Base-by-base conservation (phyloP, 1,284 basidiomycete genomes). In the Xerocomus cyaneibrunnescens region DNA sequence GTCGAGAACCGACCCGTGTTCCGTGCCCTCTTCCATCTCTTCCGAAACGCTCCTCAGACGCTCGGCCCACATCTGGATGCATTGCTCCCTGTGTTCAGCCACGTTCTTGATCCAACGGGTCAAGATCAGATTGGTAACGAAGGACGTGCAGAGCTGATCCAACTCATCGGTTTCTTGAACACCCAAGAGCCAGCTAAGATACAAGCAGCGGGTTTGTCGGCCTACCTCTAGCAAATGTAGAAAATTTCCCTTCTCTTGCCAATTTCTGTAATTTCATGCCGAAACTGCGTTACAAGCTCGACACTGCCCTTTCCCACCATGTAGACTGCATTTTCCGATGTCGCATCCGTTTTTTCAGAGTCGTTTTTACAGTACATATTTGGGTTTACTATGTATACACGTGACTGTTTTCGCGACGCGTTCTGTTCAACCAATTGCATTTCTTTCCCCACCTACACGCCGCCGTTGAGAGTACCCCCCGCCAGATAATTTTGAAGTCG, bases 1-100 rank as follows among this genome's bases (percentile, higher is more conserved):
- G 81, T 94, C 47, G 94, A 97, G 76, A 95, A 96, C 73, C 78
- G 84, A 27, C 89, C 95, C 0, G 86, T 95, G 41, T 96, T 97
- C 82, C 83, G 85, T 40, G 88, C 91, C 23, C 78, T 99, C 64
- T 94, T 99, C 83, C 79, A 87, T 58, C 77, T 99, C 45, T 94
- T 95, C 80, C 81, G 84, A 61, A 80, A 78, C 37, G 83, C 89
- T 67, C 84, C 92, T 32, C 77, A 80, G 35, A 77, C 84, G 1
- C 79, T 97, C 51, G 78, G 80, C 44, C 83, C 88, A 7, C 83
- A 91, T 73, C 79, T 98, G 65, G 93, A 97, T 68, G 80, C 81
- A 50, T 76, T 99, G 42, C 78, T 99, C 28, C 75, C 77, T 22
- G 86, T 96, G 38, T 97, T 98, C 62, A 84, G 82, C 14, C 81